These are phyloP conservation scores for Dothistroma septosporum DNA, from an alignment of 2,329 filamentous ascomycete genomes.

Conservation along the genomic window DNA sequence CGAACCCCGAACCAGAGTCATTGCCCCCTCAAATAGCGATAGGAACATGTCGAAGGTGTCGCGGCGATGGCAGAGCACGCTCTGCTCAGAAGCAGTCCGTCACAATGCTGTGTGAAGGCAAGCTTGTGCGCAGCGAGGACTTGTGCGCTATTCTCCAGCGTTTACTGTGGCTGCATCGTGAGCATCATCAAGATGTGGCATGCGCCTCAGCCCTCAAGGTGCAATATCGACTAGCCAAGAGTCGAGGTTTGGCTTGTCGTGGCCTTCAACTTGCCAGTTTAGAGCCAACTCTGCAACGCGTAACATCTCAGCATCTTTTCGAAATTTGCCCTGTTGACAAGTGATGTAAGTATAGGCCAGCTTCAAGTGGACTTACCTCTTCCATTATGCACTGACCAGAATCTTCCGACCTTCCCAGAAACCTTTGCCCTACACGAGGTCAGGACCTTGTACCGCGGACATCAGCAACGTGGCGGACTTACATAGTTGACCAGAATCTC, in stretches of 20 bases:
- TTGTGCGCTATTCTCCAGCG: no score
- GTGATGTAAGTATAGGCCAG: background rate
- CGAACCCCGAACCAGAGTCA: background rate
- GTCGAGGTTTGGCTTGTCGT: background rate
- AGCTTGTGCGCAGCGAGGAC: no score
- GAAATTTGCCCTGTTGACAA: constrained; percentile 3
- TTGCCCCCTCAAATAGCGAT: background rate
- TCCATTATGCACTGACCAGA: constrained; percentile 7
- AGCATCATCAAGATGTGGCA: no score
- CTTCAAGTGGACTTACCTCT: background rate
- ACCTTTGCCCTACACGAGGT: constrained; percentile 34
- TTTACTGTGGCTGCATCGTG: no score
- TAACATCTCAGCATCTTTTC: constrained; percentile 29
- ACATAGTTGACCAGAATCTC: constrained; percentile 53
- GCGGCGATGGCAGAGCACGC: background rate
- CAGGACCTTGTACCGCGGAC: background rate
- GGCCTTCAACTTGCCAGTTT: constrained; percentile 11
- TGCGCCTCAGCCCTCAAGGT: background rate
- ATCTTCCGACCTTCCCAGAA: constrained; percentile 28
- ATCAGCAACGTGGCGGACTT: background rate
- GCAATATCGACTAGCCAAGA: background rate
- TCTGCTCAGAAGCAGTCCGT: background rate
- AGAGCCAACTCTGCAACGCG: constrained; percentile 26
- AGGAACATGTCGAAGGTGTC: background rate
- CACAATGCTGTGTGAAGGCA: no score